phyloP scores from a whole-genome alignment of 176 grass and related monocot genomes.

The Oryza brachyantha region DNA sequence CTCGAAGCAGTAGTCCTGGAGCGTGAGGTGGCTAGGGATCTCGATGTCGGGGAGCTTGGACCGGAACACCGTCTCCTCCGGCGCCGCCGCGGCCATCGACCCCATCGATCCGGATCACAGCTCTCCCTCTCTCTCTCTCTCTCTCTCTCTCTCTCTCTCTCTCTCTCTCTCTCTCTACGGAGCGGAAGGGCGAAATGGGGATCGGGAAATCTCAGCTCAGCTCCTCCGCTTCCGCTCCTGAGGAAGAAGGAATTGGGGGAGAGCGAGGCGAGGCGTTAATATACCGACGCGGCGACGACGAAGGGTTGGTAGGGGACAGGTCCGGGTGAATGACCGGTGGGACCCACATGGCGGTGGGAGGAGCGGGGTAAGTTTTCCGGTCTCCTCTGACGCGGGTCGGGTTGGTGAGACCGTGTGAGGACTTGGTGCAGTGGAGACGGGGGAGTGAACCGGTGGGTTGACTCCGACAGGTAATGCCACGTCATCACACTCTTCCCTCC shows the following conservation, averaged over 20 bases:
- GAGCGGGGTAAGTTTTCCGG: neutral
- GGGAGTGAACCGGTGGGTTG: neutral
- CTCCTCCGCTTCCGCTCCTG: neutral
- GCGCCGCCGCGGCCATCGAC: conserved; percentile 34
- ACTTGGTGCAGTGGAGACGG: neutral
- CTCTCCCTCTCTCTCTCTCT: too few species aligned
- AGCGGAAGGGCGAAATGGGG: conserved; percentile 14
- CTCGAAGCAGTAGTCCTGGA: conserved; percentile 91
- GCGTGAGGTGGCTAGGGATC: conserved; percentile 63
- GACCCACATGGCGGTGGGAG: neutral
- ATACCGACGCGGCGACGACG: conserved; percentile 31
- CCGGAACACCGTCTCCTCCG: conserved; percentile 51
- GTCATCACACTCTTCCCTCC: neutral
- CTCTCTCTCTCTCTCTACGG: too few species aligned
- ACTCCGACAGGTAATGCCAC: neutral
- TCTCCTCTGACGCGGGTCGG: neutral
- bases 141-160: too few species aligned
- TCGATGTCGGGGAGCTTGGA: conserved; percentile 88
- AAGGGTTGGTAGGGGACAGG: conserved; percentile 23
- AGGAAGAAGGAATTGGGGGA: neutral
- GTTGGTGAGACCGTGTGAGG: neutral
- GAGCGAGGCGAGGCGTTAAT: conserved; percentile 15
- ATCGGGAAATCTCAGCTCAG: conserved; percentile 14
- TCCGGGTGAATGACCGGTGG: neutral
- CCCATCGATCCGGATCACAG: conserved; percentile 38